Evolutionary conservation across 202 grass and related monocot genomes (phyloP), one percentile per base, ranked within the genome.

Genomic region (Panicum virgatum): DNA sequence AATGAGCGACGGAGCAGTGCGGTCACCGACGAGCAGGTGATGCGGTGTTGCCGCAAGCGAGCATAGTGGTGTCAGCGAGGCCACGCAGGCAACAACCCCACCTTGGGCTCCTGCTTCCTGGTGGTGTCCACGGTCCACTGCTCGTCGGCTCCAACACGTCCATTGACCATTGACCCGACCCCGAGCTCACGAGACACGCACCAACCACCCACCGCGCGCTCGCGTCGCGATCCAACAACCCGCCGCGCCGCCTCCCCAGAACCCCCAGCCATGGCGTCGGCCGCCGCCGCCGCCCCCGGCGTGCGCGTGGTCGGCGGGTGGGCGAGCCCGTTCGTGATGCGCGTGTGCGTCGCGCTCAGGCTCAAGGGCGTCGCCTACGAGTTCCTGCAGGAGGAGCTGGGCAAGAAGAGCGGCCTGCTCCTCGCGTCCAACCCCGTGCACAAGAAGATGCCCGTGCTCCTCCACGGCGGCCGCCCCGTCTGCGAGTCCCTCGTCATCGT

Each of bases 401-500:
- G 82, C 6, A 29, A 19, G 4, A 85, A 85, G 82, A 82, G 77
- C 69, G 51, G 66, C 15, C 67, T 85, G 51, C 78, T 82, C 12
- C 59, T 86, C 6, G 57, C 72, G 23, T 86, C 79, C 78, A 86
- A 90, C 56, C 88, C 84, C 7, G 65, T 86, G 36, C 29, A 86
- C 66, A 86, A 80, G 67, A 62, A 80, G 73, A 86, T 90, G 52
- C 80, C 75, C 29, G 78, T 83, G 36, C 73, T 90, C 23, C 58
- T 90, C 62, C 88, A 90, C 67, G 47, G 36, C 4, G 74, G 50
- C n/a, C 39, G 30, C 18, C 46, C 79, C 20, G 62, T 90, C 75
- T 90, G 74, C 63, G 88, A 90, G 51, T 86, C 71, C 18, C 43
- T 72, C 23, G 57, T 66, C 60, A 78, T 78, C 76, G 0, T 78